A percentile compares a stretch with the other conserved stretches of the same genome.
Evolutionary conservation across 2,329 filamentous ascomycete species (phyloP).

Genomic region (Talaromyces sp.): DNA sequence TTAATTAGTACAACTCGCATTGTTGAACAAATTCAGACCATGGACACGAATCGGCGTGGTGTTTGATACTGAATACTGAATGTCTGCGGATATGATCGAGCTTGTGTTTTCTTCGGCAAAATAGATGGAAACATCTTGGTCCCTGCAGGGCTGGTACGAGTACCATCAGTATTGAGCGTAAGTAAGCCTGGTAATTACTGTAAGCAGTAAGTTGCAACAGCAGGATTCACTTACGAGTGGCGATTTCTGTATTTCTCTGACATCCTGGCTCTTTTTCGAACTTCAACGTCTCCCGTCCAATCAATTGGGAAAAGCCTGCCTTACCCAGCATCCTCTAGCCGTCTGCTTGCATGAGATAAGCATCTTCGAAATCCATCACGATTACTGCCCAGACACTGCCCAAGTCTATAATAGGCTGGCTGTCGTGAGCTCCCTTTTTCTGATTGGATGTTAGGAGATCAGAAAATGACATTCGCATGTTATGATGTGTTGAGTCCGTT

Average conservation of each 20-base stretch:
- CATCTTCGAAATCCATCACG: not conserved
- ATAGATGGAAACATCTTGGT: not conserved
- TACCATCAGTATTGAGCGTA: not conserved
- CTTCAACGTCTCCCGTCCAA: not conserved
- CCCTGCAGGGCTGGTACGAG: not conserved
- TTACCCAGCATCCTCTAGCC: slow-evolving; percentile 63
- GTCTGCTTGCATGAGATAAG: slow-evolving; percentile 56
- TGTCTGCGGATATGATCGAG: not conserved
- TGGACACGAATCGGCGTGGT: not conserved
- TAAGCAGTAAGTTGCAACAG: not conserved
- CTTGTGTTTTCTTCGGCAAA: not conserved
- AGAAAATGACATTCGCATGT: not conserved
- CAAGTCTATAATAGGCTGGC: not conserved
- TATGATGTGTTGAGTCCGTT: not conserved
- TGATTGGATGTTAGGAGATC: not conserved
- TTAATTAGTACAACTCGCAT: not conserved
- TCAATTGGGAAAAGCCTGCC: slow-evolving; percentile 29
- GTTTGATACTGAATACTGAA: not conserved
- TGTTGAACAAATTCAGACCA: not conserved
- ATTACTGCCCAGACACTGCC: not conserved
- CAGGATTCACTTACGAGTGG: not conserved
- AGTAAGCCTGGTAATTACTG: not conserved
- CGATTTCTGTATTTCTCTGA: not conserved
- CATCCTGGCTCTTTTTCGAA: slow-evolving; percentile 2
- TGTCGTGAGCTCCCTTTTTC: not conserved